phyloP scores from a whole-genome alignment of 2,329 filamentous ascomycete species.

The Didymella keratinophila region DNA sequence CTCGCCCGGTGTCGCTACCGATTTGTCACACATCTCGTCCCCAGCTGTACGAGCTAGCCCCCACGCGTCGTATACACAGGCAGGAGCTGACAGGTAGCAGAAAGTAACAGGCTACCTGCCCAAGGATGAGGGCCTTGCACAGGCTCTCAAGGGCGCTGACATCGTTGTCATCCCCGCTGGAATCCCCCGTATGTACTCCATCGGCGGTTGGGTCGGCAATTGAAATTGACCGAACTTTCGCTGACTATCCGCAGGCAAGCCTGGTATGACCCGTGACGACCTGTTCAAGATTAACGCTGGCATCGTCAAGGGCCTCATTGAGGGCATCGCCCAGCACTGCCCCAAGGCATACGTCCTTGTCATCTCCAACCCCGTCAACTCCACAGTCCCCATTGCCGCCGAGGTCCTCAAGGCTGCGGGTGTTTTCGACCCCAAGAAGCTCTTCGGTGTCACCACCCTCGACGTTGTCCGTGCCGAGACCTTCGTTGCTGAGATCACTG shows the following conservation, averaged over 20 bases:
- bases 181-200: conserved; percentile 78
- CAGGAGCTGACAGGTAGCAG: conserved; percentile 49
- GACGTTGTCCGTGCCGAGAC: conserved; percentile 98
- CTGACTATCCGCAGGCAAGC: conserved; percentile 77
- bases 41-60: conserved; percentile 68
- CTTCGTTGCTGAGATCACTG: conserved; percentile 86
- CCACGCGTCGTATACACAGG: conserved; percentile 16
- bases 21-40: conserved; percentile 97
- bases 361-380: conserved; percentile 99
- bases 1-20: conserved; percentile 92
- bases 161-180: conserved; percentile 97
- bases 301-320: conserved; percentile 93
- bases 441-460: conserved; percentile 98
- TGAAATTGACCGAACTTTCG: conserved; percentile 9
- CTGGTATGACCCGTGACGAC: conserved; percentile 98
- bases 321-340: conserved; percentile 84
- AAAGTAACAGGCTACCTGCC: conserved; percentile 90
- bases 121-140: conserved; percentile 81
- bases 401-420: conserved; percentile 94
- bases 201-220: conserved; percentile 1
- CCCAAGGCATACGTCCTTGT: conserved; percentile 95
- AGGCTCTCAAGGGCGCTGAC: conserved; percentile 90
- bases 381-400: conserved; percentile 94
- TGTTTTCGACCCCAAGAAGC: conserved; percentile 92
- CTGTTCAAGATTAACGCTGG: conserved; percentile 99